Evolutionary conservation across 163 green algal species (phyloP).

Genomic region (Scenedesmus sp.): DNA sequence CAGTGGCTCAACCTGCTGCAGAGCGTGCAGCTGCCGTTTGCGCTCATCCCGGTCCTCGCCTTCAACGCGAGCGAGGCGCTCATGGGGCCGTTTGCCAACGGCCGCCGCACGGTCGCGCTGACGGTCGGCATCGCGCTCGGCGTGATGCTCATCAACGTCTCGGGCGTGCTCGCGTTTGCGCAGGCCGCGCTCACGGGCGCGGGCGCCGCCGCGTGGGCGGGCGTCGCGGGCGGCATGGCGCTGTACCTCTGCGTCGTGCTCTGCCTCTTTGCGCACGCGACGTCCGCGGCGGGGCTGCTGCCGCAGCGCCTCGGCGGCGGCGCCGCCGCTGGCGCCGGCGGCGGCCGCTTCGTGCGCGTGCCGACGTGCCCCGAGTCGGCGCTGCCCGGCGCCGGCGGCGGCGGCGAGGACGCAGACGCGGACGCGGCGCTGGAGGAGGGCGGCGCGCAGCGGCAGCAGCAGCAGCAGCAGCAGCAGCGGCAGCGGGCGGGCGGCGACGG

Average conservation of each 20-base stretch:
- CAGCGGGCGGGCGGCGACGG: not conserved
- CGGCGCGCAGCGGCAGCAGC: not conserved
- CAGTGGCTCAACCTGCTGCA: too few species aligned
- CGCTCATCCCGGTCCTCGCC: constrained; percentile 72
- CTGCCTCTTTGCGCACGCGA: constrained; percentile 34
- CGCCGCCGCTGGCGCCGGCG: not conserved
- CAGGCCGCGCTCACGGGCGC: not conserved
- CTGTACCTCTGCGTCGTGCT: constrained; percentile 15
- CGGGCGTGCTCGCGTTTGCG: constrained; percentile 29
- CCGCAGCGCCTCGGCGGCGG: constrained; percentile 1
- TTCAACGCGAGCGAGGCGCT: constrained; percentile 61
- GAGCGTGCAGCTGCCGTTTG: constrained; percentile 88
- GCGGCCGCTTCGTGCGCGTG: constrained; percentile 15
- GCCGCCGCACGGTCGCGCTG: not conserved
- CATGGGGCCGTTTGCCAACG: constrained; percentile 69
- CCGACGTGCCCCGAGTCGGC: not conserved
- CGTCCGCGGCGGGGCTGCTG: constrained; percentile 27
- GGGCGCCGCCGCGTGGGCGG: not conserved
- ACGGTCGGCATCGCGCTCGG: constrained; percentile 19
- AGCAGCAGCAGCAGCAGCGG: constrained; percentile 21
- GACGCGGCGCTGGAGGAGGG: not conserved
- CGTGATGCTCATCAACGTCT: constrained; percentile 37
- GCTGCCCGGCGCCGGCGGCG: not conserved
- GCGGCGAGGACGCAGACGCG: not conserved
- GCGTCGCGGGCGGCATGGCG: not conserved